Evolutionary conservation across 176 grass and related monocot genomes (phyloP).

Genomic region (Rhynchospora tenuis): DNA sequence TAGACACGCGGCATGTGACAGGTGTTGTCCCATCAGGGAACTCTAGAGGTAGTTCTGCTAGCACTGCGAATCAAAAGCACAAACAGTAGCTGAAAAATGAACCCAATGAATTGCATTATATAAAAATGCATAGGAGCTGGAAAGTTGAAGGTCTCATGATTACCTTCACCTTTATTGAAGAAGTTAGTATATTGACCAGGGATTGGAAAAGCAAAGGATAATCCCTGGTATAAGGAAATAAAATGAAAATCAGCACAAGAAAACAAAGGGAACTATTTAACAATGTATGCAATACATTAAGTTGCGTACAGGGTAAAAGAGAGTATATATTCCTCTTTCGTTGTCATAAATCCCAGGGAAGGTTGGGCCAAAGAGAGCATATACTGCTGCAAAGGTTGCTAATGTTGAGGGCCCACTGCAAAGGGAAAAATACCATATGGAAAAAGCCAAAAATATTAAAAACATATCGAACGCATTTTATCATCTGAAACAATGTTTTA

Average conservation of each 20-base stretch:
- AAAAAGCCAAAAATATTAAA: slow-evolving; percentile 29
- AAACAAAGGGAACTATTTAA: slow-evolving; percentile 22
- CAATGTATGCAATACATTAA: neutral
- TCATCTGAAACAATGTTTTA: neutral
- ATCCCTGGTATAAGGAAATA: slow-evolving; percentile 41
- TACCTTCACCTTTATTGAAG: slow-evolving; percentile 91
- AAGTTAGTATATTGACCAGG: slow-evolving; percentile 71
- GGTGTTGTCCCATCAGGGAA: slow-evolving; percentile 97
- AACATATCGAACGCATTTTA: neutral
- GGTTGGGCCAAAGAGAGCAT: slow-evolving; percentile 86
- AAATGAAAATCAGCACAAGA: neutral
- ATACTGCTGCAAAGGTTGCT: slow-evolving; percentile 87
- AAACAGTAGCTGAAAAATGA: slow-evolving; percentile 1
- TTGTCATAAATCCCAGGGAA: slow-evolving; percentile 92
- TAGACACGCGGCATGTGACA: slow-evolving; percentile 79
- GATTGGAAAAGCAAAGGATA: slow-evolving; percentile 94
- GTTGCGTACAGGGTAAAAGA: slow-evolving; percentile 93
- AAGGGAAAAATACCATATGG: slow-evolving; percentile 13
- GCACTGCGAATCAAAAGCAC: slow-evolving; percentile 45
- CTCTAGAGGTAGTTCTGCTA: slow-evolving; percentile 79
- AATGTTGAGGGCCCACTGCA: slow-evolving; percentile 77
- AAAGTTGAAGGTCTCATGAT: slow-evolving; percentile 1
- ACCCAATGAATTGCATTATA: neutral
- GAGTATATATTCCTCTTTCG: slow-evolving; percentile 87
- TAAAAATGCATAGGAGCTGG: slow-evolving; percentile 3